Evolutionary conservation across 2,329 filamentous ascomycete genomes (phyloP), one percentile per base, ranked within the genome.

Genomic region (Exophiala phaeomuriformis): DNA sequence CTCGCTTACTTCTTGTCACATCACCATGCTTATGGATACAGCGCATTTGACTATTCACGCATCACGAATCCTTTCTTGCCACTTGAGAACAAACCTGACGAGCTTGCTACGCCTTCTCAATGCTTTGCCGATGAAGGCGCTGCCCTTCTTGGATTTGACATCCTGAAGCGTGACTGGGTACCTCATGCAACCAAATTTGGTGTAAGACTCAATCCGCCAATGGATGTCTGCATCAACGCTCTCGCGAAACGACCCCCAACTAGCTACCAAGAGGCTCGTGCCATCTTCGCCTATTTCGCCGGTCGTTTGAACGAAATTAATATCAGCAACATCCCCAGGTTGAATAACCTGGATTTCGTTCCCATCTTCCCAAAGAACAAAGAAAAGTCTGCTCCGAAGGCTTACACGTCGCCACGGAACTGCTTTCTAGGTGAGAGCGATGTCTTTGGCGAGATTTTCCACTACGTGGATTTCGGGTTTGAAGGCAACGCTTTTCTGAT

Each of bases 381-480:
- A 27, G 66, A 66, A 41, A 77, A 77, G 70, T 39, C 47, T 66
- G 51, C 65, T 64, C 55, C 57, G 44, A 62, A 80, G 43, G 72
- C 76, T 61, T 77, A 82, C 61, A 76, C 90, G 42, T 77, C 80
- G 10, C 91, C 93, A 3, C 79, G 78, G 43, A 77, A 83, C 39
- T 90, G 86, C 58, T 98, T 95, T 67, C 76, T 98, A 1, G 93
- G 93, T 5, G 76, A 79, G 33, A 76, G 78, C 49, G 74, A 80
- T 51, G 77, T 84, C 61, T 98, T 94, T 64, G 86, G 82, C 7
- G 87, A 95, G 32, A 94, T 98, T 32, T 95, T 98, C 61, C 90
- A 97, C 66, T 98, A 96, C 69, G 90, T 97, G 9, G 88, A 97
- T 67, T 98, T 96, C 71, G 90, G 91, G 0, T 73, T 78, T 33